Conservation (phyloP, 352 stramenopile genomes). For the Phytophthora fragariaefolia region DNA sequence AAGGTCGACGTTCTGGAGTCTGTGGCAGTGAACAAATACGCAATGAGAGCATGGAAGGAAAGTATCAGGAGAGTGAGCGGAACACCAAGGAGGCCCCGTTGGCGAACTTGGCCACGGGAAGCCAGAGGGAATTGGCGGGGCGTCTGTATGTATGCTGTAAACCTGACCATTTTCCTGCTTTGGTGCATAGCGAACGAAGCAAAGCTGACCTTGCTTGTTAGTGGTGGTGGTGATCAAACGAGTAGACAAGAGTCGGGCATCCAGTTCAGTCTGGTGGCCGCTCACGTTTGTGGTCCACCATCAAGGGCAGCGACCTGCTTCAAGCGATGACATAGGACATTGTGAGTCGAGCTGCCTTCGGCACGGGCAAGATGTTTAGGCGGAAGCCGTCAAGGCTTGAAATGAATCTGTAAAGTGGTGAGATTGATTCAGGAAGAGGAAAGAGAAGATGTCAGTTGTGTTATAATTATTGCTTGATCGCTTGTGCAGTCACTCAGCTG, state of each 20-base stretch:
- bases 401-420: constrained; percentile 53
- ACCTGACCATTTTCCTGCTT: constrained; percentile 28
- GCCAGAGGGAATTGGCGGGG: constrained; percentile 29
- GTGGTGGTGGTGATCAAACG: constrained; percentile 26
- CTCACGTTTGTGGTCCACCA: constrained; percentile 33
- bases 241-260: constrained; percentile 37
- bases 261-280: constrained; percentile 25
- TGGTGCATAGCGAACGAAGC: constrained; percentile 32
- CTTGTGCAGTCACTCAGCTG: constrained; percentile 10
- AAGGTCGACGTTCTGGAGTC: constrained; percentile 34
- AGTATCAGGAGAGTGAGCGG: constrained; percentile 32
- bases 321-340: constrained; percentile 38
- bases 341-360: constrained; percentile 39
- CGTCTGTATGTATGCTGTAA: constrained; percentile 30
- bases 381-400: constrained; percentile 30
- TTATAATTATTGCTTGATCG: constrained; percentile 42
- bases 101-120: constrained; percentile 42
- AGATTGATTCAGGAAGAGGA: constrained; percentile 40
- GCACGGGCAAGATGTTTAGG: constrained; percentile 33
- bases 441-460: constrained; percentile 40
- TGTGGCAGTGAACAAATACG: constrained; percentile 20
- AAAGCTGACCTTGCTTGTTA: constrained; percentile 45
- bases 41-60: constrained; percentile 34
- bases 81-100: constrained; percentile 31
- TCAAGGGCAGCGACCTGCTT: constrained; percentile 40